Percentiles rank a stretch among this genome's conserved stretches.
Conservation (phyloP, 202 grass and related monocot genomes). For the Carex arenaria region DNA sequence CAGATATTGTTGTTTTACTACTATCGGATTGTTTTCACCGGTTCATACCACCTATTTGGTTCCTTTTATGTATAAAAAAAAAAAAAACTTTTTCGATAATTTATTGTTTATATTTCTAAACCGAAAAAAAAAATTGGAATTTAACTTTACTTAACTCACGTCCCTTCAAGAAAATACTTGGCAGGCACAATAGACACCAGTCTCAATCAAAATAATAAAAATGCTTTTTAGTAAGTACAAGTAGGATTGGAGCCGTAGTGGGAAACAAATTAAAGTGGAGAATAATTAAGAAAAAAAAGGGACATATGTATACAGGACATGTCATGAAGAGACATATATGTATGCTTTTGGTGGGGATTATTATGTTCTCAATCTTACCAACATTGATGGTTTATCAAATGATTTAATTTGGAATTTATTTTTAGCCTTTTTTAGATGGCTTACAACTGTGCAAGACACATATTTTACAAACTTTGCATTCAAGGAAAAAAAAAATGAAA, state of each 20-base stretch:
- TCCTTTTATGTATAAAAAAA: too few species aligned
- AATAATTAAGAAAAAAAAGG: constrained; percentile 28
- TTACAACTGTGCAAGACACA: background rate
- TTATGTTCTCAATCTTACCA: background rate
- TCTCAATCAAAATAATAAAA: constrained; percentile 16
- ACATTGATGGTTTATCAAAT: constrained; percentile 23
- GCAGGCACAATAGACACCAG: background rate
- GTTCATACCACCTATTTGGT: too few species aligned
- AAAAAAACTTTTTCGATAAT: too few species aligned
- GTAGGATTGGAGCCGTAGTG: constrained; percentile 24
- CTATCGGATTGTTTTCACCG: too few species aligned
- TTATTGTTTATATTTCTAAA: too few species aligned
- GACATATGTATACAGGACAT: constrained; percentile 3
- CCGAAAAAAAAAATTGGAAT: background rate
- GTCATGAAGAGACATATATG: constrained; percentile 21
- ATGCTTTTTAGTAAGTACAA: constrained; percentile 19
- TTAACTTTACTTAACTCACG: background rate
- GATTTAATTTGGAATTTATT: background rate
- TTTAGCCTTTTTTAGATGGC: background rate
- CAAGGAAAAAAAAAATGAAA: background rate
- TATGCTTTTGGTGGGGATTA: constrained; percentile 10
- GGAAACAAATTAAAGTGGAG: constrained; percentile 35
- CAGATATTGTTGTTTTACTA: too few species aligned
- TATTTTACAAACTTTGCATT: background rate
- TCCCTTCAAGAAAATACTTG: constrained; percentile 11